A percentile compares a stretch with the other conserved stretches of the same genome.
Conservation (phyloP, 2,329 filamentous ascomycete genomes). For the Sclerotinia subarctica region DNA sequence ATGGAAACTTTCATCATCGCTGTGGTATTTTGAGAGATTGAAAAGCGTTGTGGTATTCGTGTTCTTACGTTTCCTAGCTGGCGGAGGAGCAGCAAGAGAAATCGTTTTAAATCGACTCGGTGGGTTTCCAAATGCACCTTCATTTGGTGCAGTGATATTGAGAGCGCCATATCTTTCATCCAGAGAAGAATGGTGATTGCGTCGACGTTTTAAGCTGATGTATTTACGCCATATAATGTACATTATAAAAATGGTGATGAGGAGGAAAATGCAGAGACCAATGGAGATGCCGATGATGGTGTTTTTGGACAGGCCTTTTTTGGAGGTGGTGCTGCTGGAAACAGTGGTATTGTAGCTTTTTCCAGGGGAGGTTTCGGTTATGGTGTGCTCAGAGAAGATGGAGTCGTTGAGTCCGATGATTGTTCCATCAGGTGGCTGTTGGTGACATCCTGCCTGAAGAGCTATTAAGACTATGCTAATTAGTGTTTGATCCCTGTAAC, state of each 20-base stretch:
- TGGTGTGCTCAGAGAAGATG: constrained; percentile 31
- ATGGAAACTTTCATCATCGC: constrained; percentile 7
- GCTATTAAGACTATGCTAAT: constrained; percentile 1
- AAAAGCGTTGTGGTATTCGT: neutral
- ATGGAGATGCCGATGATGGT: constrained; percentile 34
- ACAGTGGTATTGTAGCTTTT: constrained; percentile 19
- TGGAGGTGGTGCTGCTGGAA: constrained; percentile 16
- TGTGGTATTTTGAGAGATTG: constrained; percentile 7
- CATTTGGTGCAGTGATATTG: constrained; percentile 19
- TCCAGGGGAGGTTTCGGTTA: constrained; percentile 30
- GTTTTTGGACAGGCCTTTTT: constrained; percentile 25
- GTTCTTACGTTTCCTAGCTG: neutral
- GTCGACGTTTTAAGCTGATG: neutral
- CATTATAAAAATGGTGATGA: constrained; percentile 19
- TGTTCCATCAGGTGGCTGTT: constrained; percentile 28
- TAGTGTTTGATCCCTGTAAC: neutral
- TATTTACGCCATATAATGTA: neutral
- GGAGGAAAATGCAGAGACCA: constrained; percentile 22
- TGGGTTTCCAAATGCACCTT: constrained; percentile 10
- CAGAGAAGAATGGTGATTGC: neutral
- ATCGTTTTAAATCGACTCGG: neutral
- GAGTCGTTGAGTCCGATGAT: constrained; percentile 32
- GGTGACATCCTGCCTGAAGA: constrained; percentile 32
- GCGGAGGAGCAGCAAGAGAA: neutral
- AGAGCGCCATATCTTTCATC: constrained; percentile 12